These are phyloP conservation scores for Halenospora varia DNA, from an alignment of 495 filamentous ascomycete species.

Conservation along the genomic window DNA sequence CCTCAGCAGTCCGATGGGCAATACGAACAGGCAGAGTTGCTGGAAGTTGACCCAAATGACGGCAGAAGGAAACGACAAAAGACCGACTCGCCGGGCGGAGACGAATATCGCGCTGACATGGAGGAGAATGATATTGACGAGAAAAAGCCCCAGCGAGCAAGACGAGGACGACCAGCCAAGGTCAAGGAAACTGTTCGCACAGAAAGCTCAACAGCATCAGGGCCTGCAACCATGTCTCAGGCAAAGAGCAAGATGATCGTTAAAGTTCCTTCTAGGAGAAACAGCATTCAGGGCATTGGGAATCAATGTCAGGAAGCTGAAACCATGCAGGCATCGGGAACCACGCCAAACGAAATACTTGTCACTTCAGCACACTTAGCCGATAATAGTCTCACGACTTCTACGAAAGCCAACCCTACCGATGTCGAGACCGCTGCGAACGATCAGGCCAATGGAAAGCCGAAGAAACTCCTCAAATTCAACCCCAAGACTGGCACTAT, in stretches of 20 bases:
- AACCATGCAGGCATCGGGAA: no score
- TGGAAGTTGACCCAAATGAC: slow-evolving; percentile 32
- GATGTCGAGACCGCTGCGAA: slow-evolving; percentile 2
- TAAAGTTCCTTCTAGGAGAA: no score
- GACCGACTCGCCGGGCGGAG: slow-evolving; percentile 29
- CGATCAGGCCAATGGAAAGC: slow-evolving; percentile 23
- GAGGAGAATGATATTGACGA: background rate
- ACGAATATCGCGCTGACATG: slow-evolving; percentile 4
- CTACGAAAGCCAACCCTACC: background rate
- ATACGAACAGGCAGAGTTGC: slow-evolving; percentile 1
- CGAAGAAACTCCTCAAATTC: slow-evolving; percentile 41
- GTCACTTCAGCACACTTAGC: background rate
- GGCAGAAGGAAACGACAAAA: slow-evolving; percentile 47
- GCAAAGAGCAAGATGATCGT: no score
- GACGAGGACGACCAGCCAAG: background rate
- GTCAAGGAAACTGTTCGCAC: background rate
- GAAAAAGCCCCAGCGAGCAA: background rate
- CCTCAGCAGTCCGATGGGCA: background rate
- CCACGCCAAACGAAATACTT: no score
- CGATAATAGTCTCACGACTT: background rate
- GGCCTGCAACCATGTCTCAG: no score
- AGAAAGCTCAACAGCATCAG: background rate
- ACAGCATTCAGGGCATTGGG: no score
- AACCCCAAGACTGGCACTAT: slow-evolving; percentile 50
- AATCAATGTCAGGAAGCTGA: no score